Evolutionary conservation across 2,329 filamentous ascomycete genomes (phyloP), one percentile per base, ranked within the genome.

Genomic region (Fonsecaea monophora): DNA sequence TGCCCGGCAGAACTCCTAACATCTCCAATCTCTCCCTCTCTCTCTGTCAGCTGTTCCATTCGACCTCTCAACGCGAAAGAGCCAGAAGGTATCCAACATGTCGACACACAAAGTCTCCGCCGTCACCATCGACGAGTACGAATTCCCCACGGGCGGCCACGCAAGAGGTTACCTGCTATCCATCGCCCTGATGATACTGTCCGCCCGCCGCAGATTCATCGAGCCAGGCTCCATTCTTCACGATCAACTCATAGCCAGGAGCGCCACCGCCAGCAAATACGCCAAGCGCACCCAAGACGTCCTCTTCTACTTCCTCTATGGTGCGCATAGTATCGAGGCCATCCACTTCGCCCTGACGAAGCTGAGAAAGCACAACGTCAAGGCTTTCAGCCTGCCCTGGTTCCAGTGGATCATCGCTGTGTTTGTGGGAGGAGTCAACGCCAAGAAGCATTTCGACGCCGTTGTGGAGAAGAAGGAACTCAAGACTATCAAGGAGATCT

Each of bases 111-210:
- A 71, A 66, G 48, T 60, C 65, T 60, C 71, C 38, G 53, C 61
- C 55, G 55, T 72, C 60, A 54, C 67, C 30, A 64, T 70, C 30
- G 60, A 72, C 58, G 62, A 71, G 57, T 68, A 70, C 57, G 37
- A 61, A 45, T 38, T 67, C 25, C 64, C 64, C 25, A 64, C 32
- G 37, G 70, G 65, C 55, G n/a, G 50, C 53, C 67, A 67, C 30
- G 45, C 42, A 21, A 53, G 65, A 9, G 63, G 38, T 30, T 62
- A 61, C 13, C 18, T 71, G 34, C n/a, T 71, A 37, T n/a, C 10
- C 12, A 60, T 63, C 5, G 35, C 64, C 9, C 53, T 71, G 30
- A 66, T 71, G 63, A 55, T 62, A 2, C 60, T 71, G 4, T 71
- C 69, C 7, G 60, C 67, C 13, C 55, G 63, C 54, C 61, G 68